Percentiles rank a stretch among this genome's conserved stretches.
Evolutionary conservation across 768 basidiomycete genomes (phyloP).

Genomic region (Boletus huronensis): DNA sequence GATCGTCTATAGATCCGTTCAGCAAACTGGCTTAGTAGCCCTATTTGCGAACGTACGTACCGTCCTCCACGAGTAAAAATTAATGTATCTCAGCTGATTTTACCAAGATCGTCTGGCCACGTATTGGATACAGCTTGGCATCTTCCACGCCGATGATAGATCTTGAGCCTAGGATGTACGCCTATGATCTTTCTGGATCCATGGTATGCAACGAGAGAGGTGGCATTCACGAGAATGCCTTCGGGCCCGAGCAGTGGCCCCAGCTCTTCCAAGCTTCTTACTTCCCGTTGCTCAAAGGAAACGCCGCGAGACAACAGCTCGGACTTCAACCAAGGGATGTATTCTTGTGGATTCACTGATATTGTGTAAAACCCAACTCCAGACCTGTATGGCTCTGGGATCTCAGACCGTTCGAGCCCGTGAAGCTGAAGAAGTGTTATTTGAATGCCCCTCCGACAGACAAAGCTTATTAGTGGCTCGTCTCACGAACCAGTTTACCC

Average conservation of each 20-base stretch:
- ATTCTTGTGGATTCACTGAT: conserved; percentile 48
- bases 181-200: not conserved
- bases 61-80: conserved; percentile 23
- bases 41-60: conserved; percentile 17
- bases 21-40: not conserved
- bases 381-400: conserved; percentile 33
- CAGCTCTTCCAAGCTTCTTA: conserved; percentile 46
- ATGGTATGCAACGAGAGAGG: conserved; percentile 45
- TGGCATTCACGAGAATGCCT: conserved; percentile 53
- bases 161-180: conserved; percentile 47
- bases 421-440: conserved; percentile 28
- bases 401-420: conserved; percentile 29
- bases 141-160: conserved; percentile 83
- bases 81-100: conserved; percentile 59
- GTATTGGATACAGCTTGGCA: conserved; percentile 63
- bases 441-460: not conserved
- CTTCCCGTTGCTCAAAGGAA: conserved; percentile 39
- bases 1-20: conserved; percentile 12
- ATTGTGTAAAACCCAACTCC: conserved; percentile 47
- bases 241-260: conserved; percentile 35
- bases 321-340: conserved; percentile 47
- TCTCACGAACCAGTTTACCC: conserved; percentile 38
- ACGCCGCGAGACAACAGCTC: conserved; percentile 40
- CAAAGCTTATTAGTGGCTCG: conserved; percentile 18
- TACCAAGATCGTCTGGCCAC: conserved; percentile 82